Percentiles rank a stretch among this genome's conserved stretches.
These are phyloP conservation scores for Cenchrus fungigraminus DNA, from an alignment of 176 grass and related monocot genomes.

Conservation along the genomic window DNA sequence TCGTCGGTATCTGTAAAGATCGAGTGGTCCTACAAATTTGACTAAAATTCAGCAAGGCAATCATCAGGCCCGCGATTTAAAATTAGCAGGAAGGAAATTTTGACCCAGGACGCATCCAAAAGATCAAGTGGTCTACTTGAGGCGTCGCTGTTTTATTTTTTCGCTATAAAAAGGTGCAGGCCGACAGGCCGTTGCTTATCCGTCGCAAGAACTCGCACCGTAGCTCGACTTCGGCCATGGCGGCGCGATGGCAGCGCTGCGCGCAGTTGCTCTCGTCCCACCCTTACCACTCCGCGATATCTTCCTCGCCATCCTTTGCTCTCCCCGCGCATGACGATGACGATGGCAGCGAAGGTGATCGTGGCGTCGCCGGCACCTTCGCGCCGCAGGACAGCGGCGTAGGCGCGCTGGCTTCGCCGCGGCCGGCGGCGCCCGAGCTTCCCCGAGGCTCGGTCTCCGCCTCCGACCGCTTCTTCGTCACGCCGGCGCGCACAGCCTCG, in stretches of 20 bases:
- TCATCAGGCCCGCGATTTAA: conserved; percentile 1
- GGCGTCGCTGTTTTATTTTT: not conserved
- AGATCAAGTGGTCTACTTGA: not conserved
- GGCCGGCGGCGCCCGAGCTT: not conserved
- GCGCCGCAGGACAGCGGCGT: not conserved
- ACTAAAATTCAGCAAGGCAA: not conserved
- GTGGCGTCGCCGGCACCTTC: not conserved
- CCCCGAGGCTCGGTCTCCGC: not conserved
- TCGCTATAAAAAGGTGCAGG: conserved; percentile 2
- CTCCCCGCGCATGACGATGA: not conserved
- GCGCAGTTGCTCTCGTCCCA: conserved; percentile 26
- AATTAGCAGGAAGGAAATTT: not conserved
- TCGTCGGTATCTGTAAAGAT: not conserved
- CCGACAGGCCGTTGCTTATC: no score
- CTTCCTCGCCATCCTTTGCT: conserved; percentile 22
- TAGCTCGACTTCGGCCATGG: not conserved
- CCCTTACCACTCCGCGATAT: conserved; percentile 42
- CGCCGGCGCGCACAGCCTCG: conserved; percentile 25
- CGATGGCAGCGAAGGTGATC: not conserved
- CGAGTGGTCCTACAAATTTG: not conserved
- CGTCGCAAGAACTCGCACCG: not conserved
- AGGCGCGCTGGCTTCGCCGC: not conserved
- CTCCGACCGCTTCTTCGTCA: conserved; percentile 26
- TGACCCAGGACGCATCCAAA: not conserved
- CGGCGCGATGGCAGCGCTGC: conserved; percentile 33